These are phyloP conservation scores for Rhizopogon vulgaris DNA, from an alignment of 768 basidiomycete genomes.

Conservation along the genomic window DNA sequence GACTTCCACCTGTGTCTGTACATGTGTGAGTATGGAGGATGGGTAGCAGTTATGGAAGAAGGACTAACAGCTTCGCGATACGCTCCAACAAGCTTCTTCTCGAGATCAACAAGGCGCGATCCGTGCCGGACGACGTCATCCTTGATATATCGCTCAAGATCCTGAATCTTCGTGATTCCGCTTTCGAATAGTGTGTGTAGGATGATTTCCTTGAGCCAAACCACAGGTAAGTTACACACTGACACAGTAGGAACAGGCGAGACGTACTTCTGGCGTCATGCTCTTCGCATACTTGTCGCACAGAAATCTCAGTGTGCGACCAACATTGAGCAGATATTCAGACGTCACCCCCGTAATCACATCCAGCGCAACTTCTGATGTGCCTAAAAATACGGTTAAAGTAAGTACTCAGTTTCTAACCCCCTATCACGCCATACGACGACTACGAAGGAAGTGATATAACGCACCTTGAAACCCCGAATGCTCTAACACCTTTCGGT, in stretches of 20 bases:
- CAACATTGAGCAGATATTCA: slow-evolving; percentile 82
- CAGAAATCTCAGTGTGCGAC: slow-evolving; percentile 76
- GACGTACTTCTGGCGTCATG: slow-evolving; percentile 80
- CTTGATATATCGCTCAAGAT: slow-evolving; percentile 80
- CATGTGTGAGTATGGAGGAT: not conserved
- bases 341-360: slow-evolving; percentile 71
- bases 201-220: slow-evolving; percentile 73
- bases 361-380: slow-evolving; percentile 71
- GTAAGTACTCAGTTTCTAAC: not conserved
- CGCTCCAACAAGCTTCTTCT: slow-evolving; percentile 80
- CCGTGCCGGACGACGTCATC: slow-evolving; percentile 88
- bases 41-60: not conserved
- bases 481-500: slow-evolving; percentile 79
- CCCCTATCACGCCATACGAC: not conserved
- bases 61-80: slow-evolving; percentile 72
- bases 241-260: not conserved
- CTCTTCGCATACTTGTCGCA: slow-evolving; percentile 72
- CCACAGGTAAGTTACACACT: slow-evolving; percentile 4
- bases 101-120: slow-evolving; percentile 65
- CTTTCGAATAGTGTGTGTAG: slow-evolving; percentile 88
- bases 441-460: not conserved
- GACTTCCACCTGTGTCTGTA: slow-evolving; percentile 34
- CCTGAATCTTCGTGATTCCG: slow-evolving; percentile 69
- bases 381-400: slow-evolving; percentile 34
- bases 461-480: slow-evolving; percentile 83